These are phyloP conservation scores for Tulasnella sp. DNA, from an alignment of 768 basidiomycete species.

Conservation along the genomic window DNA sequence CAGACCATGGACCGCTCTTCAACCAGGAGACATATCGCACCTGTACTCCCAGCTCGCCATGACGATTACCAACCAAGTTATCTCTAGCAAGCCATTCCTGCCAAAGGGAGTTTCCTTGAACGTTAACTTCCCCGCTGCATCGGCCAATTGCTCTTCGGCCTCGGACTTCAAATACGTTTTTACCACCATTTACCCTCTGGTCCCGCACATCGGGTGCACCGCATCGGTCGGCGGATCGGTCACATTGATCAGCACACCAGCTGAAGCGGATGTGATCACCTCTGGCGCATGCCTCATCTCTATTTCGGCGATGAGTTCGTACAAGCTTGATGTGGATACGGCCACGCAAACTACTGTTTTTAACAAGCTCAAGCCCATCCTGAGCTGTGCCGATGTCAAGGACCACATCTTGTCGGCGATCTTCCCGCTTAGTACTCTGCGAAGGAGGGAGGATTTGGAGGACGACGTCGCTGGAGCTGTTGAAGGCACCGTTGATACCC, in stretches of 20 bases:
- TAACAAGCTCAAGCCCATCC: not conserved
- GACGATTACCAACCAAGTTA: not conserved
- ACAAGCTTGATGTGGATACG: slow-evolving; percentile 2
- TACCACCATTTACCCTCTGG: slow-evolving; percentile 4
- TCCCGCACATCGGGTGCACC: not conserved
- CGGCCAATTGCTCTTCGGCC: not conserved
- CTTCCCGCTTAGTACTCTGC: too few relatives aligned
- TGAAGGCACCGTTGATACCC: too few relatives aligned
- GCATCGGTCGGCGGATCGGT: not conserved
- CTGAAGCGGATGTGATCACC: not conserved
- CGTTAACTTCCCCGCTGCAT: slow-evolving; percentile 18
- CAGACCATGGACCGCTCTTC: slow-evolving; percentile 3
- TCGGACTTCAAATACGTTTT: slow-evolving; percentile 13
- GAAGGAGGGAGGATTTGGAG: too few relatives aligned
- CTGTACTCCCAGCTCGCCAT: slow-evolving; percentile 15
- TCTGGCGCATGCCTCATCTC: not conserved
- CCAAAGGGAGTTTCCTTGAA: slow-evolving; percentile 12
- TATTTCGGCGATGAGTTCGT: slow-evolving; percentile 8
- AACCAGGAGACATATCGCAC: slow-evolving; percentile 13
- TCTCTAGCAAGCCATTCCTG: slow-evolving; percentile 13
- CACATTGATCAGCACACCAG: not conserved
- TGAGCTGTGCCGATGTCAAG: not conserved
- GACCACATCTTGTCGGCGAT: too few relatives aligned
- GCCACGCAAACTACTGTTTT: not conserved
- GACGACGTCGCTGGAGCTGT: too few relatives aligned